Evolutionary conservation across 306 rosid species (phyloP).

Genomic region (Pyrus betulifolia): DNA sequence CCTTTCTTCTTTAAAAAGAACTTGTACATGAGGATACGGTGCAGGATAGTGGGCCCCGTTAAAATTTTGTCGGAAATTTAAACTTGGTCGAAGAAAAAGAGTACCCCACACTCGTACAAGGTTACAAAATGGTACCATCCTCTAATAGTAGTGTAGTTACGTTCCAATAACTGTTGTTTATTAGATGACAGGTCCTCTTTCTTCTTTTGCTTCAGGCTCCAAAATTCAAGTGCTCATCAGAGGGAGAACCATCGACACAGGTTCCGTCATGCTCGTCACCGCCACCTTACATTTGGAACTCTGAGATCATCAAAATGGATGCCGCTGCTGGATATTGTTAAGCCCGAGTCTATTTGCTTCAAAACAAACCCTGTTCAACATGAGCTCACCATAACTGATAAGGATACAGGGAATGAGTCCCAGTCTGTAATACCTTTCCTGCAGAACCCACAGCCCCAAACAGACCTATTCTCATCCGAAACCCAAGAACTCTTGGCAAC

Average conservation of each 20-base stretch:
- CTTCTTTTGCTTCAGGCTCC: slow-evolving; percentile 32
- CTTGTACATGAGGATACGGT: not conserved
- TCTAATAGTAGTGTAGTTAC: not conserved
- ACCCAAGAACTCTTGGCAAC: slow-evolving; percentile 33
- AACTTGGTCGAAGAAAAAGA: not conserved
- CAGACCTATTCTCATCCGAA: slow-evolving; percentile 39
- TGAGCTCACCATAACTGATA: slow-evolving; percentile 27
- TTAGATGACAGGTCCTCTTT: not conserved
- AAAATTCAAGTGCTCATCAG: slow-evolving; percentile 50
- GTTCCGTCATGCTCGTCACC: slow-evolving; percentile 27
- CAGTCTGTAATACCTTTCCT: slow-evolving; percentile 25
- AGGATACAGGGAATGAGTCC: slow-evolving; percentile 17
- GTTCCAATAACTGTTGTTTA: not conserved
- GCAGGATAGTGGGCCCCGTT: not conserved
- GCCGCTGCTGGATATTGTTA: slow-evolving; percentile 46
- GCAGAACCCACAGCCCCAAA: slow-evolving; percentile 27
- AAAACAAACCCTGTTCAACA: slow-evolving; percentile 22
- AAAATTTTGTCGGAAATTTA: too few species aligned
- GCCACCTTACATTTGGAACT: slow-evolving; percentile 24
- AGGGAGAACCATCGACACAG: slow-evolving; percentile 49
- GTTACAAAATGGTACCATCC: not conserved
- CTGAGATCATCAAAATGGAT: slow-evolving; percentile 43
- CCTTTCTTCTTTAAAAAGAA: not conserved
- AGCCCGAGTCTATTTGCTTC: slow-evolving; percentile 22
- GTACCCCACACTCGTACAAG: too few species aligned